phyloP scores from a whole-genome alignment of 2,329 filamentous ascomycete genomes.

The Aureobasidium sp. region DNA sequence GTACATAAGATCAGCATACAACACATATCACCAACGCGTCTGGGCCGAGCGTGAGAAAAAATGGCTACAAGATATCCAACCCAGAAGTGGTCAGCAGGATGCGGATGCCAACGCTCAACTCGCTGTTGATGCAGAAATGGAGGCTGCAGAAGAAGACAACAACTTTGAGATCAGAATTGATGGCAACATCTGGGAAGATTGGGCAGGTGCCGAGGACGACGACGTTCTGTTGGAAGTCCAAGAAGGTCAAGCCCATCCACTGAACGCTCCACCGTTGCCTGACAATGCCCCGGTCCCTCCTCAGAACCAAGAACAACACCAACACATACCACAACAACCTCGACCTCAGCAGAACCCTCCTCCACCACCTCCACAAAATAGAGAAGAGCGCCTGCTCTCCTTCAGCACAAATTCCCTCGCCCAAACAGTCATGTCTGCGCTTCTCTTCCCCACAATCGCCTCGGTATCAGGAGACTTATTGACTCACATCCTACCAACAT shows the following conservation, averaged over 20 bases:
- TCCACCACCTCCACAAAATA: slow-evolving; percentile 20
- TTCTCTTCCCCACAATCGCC: slow-evolving; percentile 76
- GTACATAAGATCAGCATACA: slow-evolving; percentile 56
- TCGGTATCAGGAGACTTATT: slow-evolving; percentile 69
- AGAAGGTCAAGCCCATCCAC: slow-evolving; percentile 18
- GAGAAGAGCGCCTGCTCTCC: slow-evolving; percentile 34
- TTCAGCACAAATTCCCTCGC: slow-evolving; percentile 48
- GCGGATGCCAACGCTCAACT: slow-evolving; percentile 15
- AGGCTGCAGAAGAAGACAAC: slow-evolving; percentile 21
- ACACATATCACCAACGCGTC: slow-evolving; percentile 50
- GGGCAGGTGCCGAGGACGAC: slow-evolving; percentile 31
- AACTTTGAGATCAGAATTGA: slow-evolving; percentile 29
- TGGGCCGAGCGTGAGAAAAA: slow-evolving; percentile 49
- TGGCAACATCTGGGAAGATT: slow-evolving; percentile 34
- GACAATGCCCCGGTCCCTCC: slow-evolving; percentile 5
- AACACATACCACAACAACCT: slow-evolving; percentile 13
- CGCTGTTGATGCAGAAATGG: slow-evolving; percentile 15
- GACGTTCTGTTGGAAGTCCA: background rate
- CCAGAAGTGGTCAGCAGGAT: slow-evolving; percentile 32
- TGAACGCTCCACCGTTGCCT: slow-evolving; percentile 12
- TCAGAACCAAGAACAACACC: background rate
- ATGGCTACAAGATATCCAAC: slow-evolving; percentile 56
- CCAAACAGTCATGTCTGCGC: slow-evolving; percentile 54
- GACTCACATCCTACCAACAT: slow-evolving; percentile 55
- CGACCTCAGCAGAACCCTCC: slow-evolving; percentile 4